Evolutionary conservation across 768 basidiomycete species (phyloP), one percentile per base, ranked within the genome.

Genomic region (Naganishia vishniacii): DNA sequence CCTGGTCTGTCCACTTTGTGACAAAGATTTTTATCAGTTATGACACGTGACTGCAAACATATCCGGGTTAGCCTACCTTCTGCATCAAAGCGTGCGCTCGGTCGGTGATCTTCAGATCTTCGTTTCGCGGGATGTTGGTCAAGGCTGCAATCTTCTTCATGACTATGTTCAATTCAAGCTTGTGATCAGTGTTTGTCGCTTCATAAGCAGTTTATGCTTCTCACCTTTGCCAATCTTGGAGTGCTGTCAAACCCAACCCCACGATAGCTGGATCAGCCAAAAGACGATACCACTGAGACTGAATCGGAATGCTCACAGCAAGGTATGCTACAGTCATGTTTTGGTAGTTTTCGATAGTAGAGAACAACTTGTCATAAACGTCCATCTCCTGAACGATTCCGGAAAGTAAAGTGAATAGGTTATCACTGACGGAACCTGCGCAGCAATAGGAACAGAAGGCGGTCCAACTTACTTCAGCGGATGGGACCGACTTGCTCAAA

Each of bases 111-210:
- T 85, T 81, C 80, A 84, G 83, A 71, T 89, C 85, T 51, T 84
- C 81, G 66, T 84, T 81, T 41, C 80, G 80, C 4, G 88, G 87
- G 20, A 89, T 83, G 37, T 79, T 77, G 5, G 75, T 46, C 8
- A 88, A 81, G 7, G 82, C 80, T 28, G 85, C 80, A 70, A 92
- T 88, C 77, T 89, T 88, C 70, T 88, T 88, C 88, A 92, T 89
- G 34, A 92, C 89, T 80, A 87, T 87, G 76, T 84, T 85, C 6
- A 20, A 44, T n/a, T 8, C 42, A n/a, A 40, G 16, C 37, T 8
- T 8, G 68, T 88, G 87, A 77, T 89, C 88, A 23, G 59, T 12
- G 41, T 61, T 16, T 61, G 18, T 61, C 12, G 8, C 34, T 15
- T 15, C 7, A 11, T 12, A 44, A 11, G 9, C n/a, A 20, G n/a